phyloP scores from a whole-genome alignment of 73 alveolate genomes.

The Blepharisma japonicum region DNA sequence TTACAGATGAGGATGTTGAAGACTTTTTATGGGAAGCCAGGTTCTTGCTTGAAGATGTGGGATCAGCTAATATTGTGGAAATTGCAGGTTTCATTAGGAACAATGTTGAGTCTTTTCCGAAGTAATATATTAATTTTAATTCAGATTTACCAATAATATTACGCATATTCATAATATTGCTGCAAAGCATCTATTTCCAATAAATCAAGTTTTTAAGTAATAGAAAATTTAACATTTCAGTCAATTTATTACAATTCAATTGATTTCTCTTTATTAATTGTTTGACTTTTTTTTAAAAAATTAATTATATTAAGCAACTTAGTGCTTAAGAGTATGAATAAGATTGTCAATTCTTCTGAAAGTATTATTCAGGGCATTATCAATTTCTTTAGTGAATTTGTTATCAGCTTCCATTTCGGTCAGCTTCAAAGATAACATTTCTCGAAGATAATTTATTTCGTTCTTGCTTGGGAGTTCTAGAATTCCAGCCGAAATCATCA shows the following conservation, averaged over 20 bases:
- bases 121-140: neutral
- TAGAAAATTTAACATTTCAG: too few species aligned
- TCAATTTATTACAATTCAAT: too few species aligned
- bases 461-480: slow-evolving; percentile 78
- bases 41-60: slow-evolving; percentile 13
- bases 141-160: too few species aligned
- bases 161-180: too few species aligned
- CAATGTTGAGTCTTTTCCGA: neutral
- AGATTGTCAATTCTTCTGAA: slow-evolving; percentile 64
- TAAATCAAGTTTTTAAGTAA: too few species aligned
- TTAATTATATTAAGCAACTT: too few species aligned
- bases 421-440: slow-evolving; percentile 41
- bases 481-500: slow-evolving; percentile 91
- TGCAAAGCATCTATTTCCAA: too few species aligned
- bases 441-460: slow-evolving; percentile 62
- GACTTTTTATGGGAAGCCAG: slow-evolving; percentile 25
- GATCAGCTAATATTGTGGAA: neutral
- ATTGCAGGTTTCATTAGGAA: neutral
- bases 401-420: slow-evolving; percentile 70
- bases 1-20: slow-evolving; percentile 7
- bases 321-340: slow-evolving; percentile 29
- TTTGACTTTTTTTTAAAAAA: too few species aligned
- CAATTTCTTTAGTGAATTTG: slow-evolving; percentile 61
- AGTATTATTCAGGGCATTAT: slow-evolving; percentile 45
- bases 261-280: too few species aligned